Evolutionary conservation across 768 basidiomycete species (phyloP), one percentile per base, ranked within the genome.

Genomic region (Cystofilobasidium macerans): DNA sequence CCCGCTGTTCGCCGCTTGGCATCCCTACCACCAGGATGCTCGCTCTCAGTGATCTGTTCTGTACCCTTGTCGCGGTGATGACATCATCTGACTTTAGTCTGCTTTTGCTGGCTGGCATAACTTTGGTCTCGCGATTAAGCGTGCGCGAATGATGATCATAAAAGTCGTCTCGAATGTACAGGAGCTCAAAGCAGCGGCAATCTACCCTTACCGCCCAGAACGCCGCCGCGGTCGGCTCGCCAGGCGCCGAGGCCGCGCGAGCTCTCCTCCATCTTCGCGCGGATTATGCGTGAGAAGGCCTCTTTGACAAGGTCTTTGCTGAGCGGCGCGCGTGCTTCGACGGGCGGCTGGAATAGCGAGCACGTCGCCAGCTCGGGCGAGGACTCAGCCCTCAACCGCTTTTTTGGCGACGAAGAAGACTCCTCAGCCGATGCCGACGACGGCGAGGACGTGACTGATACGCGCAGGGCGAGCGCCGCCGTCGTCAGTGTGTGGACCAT

Each of bases 401-500:
- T 54, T 14, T 32, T 12, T 3, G 30, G 51, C 28, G 51, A 54
- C 7, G 51, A 32, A 8, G 51, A 24, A 20, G 45, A 48, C 13
- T 11, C 8, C 5, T 28, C n/a, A 5, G 51, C 11, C 51, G 45
- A 6, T 1, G 45, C 20, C 45, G 45, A 12, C 22, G 45, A 2
- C 51, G 51, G 32, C 28, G 51, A 54, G 9, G 51, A 54, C 5
- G 51, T 30, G 28, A 20, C 7, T 26, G 51, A 54, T 3, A 30
- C 11, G 14, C 51, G 51, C 28, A 54, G 51, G 13, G 18, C 28
- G 6, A 54, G 51, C 3, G 51, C 51, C 1, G 51, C 26, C 26
- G 51, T 54, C 8, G 51, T 54, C 4, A 98, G 82, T 2, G 89
- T 88, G 59, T 92, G 86, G 35, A 97, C 92, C 86, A 94, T 92